Base-by-base conservation (phyloP, 257 asterid species). In the Leonotis leonurus region DNA sequence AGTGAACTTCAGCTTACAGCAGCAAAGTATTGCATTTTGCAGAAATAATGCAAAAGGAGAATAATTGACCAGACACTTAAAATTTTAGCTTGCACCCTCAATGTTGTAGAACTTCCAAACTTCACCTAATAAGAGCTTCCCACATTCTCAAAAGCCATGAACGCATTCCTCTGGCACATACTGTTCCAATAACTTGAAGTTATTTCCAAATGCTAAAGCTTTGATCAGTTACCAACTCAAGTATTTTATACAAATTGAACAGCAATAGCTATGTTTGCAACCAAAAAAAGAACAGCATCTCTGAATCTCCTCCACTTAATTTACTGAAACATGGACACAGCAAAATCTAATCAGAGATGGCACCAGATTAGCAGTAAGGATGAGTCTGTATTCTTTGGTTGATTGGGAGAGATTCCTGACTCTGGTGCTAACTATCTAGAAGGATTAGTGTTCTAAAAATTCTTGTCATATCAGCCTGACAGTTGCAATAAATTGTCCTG, bases 11-110 rank as follows among this genome's bases (percentile, higher is more conserved):
- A 24, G 32, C 46, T n/a, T 51, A 44, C 18, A 21, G 35, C 72
- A 7, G 79, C 46, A 62, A 62, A 50, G 53, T 29, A 58, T 46
- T 32, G 75, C 65, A 71, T 57, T 56, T n/a, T 63, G 44, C 44
- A 45, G 40, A 39, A 29, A 60, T 53, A 45, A 40, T 35, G 59
- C 7, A 62, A 43, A 65, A 60, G 26, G 22, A 56, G 57, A 37
- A 41, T 18, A 36, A 66, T 45, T 64, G 65, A 27, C 60, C 37
- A 40, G 22, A 60, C 62, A 52, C 68, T 43, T 39, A 22, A 36
- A n/a, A 56, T 40, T 49, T 67, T 63, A 37, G 46, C 35, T 61
- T 48, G 60, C 71, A 62, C 39, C 58, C 60, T 53, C 67, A 29
- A 29, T 9, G 18, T 36, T 37, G 33, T 48, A 64, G 33, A 52